phyloP scores from a whole-genome alignment of 2,329 filamentous ascomycete genomes.

The Acrocalymma vagum region DNA sequence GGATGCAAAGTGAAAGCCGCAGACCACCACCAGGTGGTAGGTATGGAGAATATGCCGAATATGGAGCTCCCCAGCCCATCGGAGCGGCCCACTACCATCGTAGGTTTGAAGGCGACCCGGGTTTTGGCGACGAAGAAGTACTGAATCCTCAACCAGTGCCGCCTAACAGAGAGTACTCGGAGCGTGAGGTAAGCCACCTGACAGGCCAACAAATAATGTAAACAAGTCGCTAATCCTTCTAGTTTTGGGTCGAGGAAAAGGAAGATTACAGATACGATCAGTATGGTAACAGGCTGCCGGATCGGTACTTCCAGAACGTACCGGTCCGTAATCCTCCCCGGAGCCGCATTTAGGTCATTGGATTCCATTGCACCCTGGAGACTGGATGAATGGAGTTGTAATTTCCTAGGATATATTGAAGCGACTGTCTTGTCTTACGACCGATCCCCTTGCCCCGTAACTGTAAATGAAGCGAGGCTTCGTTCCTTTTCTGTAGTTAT shows the following conservation, averaged over 20 bases:
- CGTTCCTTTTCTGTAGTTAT: not conserved
- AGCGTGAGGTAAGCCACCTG: slow-evolving; percentile 41
- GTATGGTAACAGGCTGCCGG: slow-evolving; percentile 45
- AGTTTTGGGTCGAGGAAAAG: slow-evolving; percentile 48
- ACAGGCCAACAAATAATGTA: not conserved
- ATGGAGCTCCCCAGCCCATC: slow-evolving; percentile 38
- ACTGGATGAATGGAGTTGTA: not conserved
- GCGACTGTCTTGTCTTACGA: too few species aligned
- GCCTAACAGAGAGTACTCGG: slow-evolving; percentile 31
- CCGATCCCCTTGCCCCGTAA: too few species aligned
- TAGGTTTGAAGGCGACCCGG: slow-evolving; percentile 44
- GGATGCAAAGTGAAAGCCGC: slow-evolving; percentile 38
- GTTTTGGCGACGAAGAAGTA: slow-evolving; percentile 46
- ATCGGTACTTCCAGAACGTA: slow-evolving; percentile 32
- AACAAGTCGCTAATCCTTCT: slow-evolving; percentile 5
- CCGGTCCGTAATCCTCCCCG: slow-evolving; percentile 31
- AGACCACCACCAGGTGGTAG: slow-evolving; percentile 15
- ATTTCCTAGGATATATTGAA: slow-evolving; percentile 17
- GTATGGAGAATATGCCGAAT: slow-evolving; percentile 39
- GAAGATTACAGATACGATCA: slow-evolving; percentile 44
- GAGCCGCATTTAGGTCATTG: slow-evolving; percentile 34
- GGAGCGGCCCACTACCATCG: slow-evolving; percentile 40
- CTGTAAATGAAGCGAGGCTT: not conserved
- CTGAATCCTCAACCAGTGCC: slow-evolving; percentile 49
- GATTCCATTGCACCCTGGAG: not conserved